Evolutionary conservation across 148 eudicot genomes (phyloP).

Genomic region (Polygonum aviculare): DNA sequence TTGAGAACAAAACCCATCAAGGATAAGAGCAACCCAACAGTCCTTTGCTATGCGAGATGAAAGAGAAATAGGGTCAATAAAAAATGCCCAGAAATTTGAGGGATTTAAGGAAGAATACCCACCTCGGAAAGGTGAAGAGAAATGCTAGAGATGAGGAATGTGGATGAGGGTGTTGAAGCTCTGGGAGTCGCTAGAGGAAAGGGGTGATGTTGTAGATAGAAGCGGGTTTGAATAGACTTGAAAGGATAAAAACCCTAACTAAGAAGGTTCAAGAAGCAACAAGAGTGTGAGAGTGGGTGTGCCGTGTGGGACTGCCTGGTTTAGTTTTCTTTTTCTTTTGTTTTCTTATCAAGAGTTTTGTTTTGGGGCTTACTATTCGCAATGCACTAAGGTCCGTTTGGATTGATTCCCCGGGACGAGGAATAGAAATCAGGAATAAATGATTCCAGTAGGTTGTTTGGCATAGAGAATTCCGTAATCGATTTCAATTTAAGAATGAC

Average conservation of each 20-base stretch:
- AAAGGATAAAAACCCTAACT: constrained; percentile 62
- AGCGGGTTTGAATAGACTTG: background rate
- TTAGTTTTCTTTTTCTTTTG: background rate
- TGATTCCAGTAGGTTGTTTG: too few species aligned
- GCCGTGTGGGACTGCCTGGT: background rate
- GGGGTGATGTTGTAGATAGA: background rate
- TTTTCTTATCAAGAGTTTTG: too few species aligned
- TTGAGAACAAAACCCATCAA: background rate
- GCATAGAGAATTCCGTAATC: too few species aligned
- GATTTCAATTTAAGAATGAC: too few species aligned
- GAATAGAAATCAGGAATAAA: too few species aligned
- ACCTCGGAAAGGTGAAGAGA: background rate
- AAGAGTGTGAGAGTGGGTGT: background rate
- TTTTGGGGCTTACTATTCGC: too few species aligned
- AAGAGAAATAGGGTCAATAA: background rate
- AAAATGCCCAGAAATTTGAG: background rate
- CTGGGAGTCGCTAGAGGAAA: background rate
- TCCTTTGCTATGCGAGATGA: background rate
- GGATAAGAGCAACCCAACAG: background rate
- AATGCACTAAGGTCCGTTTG: too few species aligned
- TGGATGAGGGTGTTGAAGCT: constrained; percentile 11
- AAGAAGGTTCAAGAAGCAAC: constrained; percentile 30
- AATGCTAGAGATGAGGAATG: constrained; percentile 10
- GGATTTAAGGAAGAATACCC: background rate
- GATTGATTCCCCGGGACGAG: too few species aligned